Base-by-base conservation (phyloP, 139 green algal genomes). In the Yamagishiella unicocca region DNA sequence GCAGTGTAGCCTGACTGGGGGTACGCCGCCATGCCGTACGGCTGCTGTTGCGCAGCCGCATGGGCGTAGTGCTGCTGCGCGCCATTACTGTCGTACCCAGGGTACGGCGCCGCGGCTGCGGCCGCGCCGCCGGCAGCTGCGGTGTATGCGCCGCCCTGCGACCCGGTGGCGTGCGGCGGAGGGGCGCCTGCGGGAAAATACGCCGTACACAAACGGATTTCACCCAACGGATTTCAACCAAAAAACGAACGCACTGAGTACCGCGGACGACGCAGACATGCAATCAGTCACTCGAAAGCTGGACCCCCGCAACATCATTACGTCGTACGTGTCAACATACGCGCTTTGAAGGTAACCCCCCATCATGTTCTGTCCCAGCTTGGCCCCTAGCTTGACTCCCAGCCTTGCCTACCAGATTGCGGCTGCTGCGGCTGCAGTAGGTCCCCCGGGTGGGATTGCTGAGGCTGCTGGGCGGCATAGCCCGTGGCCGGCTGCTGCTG, bases 371-470 rank as follows among this genome's bases (percentile, higher is more conserved):
- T 73, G n/a, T 31, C 33, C 14, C 29, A 17, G 25, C 66, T 17
- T 43, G 12, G 31, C 66, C 25, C 17, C 31, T 25, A 17, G 31
- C 31, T 2, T 33, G 12, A 33, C 66, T 25, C 8, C 4, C 8
- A 2, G 31, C 12, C 12, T 37, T 50, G 68, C 37, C 37, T 6
- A 21, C 7, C 4, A 19, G 21, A 64, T 19, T 6, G 42, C 73
- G 43, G 45, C 73, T 64, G 73, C 73, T 64, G 73, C 42, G 58
- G 40, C 55, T 74, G 78, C 78, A 62, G 58, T n/a, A 40, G 58
- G 58, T 74, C 38, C 58, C 74, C 58, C 73, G 5, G 8, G 19
- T 42, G n/a, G 29, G 31, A 58, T 29, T 84, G 77, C 37, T 38
- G 29, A 24, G 43, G 55, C 55, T 55, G 78, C 29, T 74, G 72